Evolutionary conservation across 1,284 basidiomycete genomes (phyloP).

Genomic region (Blastosporella zonata): DNA sequence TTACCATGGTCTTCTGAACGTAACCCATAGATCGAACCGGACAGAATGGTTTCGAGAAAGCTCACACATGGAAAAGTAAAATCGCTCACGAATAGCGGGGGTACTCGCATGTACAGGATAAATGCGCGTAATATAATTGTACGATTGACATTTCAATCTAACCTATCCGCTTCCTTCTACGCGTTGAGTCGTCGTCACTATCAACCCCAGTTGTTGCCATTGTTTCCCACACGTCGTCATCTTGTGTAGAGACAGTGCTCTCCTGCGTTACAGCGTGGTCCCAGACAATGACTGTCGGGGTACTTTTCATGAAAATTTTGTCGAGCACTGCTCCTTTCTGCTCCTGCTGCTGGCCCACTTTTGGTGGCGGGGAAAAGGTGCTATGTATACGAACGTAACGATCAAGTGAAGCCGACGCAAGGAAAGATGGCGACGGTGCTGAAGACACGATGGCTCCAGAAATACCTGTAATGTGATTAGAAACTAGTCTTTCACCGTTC

Average conservation of each 20-base stretch:
- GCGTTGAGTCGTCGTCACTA: conserved; percentile 21
- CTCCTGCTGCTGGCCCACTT: conserved; percentile 52
- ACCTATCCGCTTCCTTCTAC: conserved; percentile 14
- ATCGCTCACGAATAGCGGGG: conserved; percentile 48
- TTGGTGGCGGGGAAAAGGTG: conserved; percentile 51
- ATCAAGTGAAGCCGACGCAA: conserved; percentile 66
- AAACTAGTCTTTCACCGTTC: neutral
- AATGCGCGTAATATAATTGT: neutral
- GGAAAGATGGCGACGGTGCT: conserved; percentile 46
- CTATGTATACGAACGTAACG: conserved; percentile 75
- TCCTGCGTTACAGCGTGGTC: conserved; percentile 30
- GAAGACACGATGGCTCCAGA: conserved; percentile 68
- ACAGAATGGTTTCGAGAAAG: conserved; percentile 89
- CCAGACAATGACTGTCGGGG: conserved; percentile 62
- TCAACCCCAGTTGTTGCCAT: conserved; percentile 49
- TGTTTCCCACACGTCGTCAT: conserved; percentile 44
- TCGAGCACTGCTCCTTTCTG: conserved; percentile 66
- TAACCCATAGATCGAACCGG: conserved; percentile 60
- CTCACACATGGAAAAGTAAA: conserved; percentile 82
- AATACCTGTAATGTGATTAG: conserved; percentile 44
- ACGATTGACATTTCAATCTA: neutral
- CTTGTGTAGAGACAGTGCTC: conserved; percentile 20
- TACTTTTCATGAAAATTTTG: conserved; percentile 66
- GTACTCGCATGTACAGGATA: neutral
- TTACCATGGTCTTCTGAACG: neutral